phyloP scores from a whole-genome alignment of 208 protist genomes.

The Wallacemonas sp. region DNA sequence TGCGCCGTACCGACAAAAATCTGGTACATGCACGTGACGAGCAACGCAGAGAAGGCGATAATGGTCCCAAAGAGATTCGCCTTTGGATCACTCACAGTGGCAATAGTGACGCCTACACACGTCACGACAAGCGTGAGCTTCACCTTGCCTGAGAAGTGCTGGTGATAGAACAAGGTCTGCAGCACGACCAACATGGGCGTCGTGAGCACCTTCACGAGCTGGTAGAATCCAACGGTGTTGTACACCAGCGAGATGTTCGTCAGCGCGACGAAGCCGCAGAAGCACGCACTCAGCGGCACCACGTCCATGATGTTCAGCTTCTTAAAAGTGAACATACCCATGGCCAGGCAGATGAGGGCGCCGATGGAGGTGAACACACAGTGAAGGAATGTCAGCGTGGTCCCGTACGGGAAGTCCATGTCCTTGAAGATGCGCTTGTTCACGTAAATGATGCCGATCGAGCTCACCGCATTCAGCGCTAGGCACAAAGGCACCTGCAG shows the following conservation, averaged over 20 bases:
- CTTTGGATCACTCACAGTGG: slow-evolving; percentile 70
- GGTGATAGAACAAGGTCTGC: slow-evolving; percentile 56
- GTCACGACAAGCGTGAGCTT: slow-evolving; percentile 50
- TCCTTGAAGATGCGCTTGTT: slow-evolving; percentile 73
- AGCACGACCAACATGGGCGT: slow-evolving; percentile 72
- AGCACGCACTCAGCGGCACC: slow-evolving; percentile 71
- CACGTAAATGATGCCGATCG: slow-evolving; percentile 54
- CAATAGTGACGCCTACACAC: slow-evolving; percentile 67
- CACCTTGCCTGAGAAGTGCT: slow-evolving; percentile 41
- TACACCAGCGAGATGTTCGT: slow-evolving; percentile 86
- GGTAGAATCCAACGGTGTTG: slow-evolving; percentile 91
- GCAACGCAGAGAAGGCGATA: slow-evolving; percentile 53
- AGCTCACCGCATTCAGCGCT: slow-evolving; percentile 60
- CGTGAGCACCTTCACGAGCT: slow-evolving; percentile 82
- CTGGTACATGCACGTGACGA: slow-evolving; percentile 85
- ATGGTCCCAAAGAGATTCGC: slow-evolving; percentile 64
- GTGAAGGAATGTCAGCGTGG: slow-evolving; percentile 66
- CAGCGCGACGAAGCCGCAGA: slow-evolving; percentile 87
- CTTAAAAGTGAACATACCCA: slow-evolving; percentile 57
- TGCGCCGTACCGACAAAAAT: slow-evolving; percentile 89
- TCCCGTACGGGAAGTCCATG: slow-evolving; percentile 52
- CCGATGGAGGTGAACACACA: slow-evolving; percentile 62
- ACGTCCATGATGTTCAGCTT: slow-evolving; percentile 43
- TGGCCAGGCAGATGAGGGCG: slow-evolving; percentile 34
- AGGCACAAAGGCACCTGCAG: slow-evolving; percentile 28